These are phyloP conservation scores for Boletus reticuloceps DNA, from an alignment of 768 basidiomycete genomes.

Conservation along the genomic window DNA sequence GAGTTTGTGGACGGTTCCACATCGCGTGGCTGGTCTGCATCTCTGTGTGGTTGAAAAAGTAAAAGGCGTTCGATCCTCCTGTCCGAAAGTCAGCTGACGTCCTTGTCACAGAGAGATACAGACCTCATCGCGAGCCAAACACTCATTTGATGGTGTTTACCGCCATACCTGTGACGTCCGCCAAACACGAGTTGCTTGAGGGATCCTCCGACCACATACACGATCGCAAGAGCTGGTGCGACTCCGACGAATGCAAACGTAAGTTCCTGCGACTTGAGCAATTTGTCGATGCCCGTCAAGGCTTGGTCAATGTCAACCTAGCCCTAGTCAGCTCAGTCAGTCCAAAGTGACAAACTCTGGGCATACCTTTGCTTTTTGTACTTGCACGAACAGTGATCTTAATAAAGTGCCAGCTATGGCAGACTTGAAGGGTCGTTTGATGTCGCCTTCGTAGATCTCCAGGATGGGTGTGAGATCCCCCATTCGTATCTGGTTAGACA, in stretches of 20 bases:
- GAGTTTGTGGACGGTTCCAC: constrained; percentile 12
- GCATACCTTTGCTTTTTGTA: constrained; percentile 90
- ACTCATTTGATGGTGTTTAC: constrained; percentile 47
- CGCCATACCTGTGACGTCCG: constrained; percentile 56
- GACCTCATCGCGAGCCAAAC: constrained; percentile 75
- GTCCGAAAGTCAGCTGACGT: constrained; percentile 6
- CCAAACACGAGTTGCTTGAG: constrained; percentile 48
- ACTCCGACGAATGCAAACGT: constrained; percentile 98
- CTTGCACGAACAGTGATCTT: constrained; percentile 83
- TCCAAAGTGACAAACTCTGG: neutral
- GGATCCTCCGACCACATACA: constrained; percentile 65
- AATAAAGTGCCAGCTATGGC: constrained; percentile 78
- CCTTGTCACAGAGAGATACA: neutral
- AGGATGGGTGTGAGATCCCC: constrained; percentile 90
- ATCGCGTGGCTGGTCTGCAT: neutral
- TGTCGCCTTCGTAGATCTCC: constrained; percentile 87
- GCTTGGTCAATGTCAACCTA: constrained; percentile 93
- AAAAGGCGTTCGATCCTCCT: constrained; percentile 72
- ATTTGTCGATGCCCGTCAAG: constrained; percentile 85
- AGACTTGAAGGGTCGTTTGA: constrained; percentile 81
- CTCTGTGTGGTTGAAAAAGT: constrained; percentile 42
- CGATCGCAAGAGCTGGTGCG: constrained; percentile 80
- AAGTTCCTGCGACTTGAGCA: constrained; percentile 90
- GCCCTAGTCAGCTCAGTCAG: neutral
- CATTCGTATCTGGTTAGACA: constrained; percentile 63